Percentiles rank a stretch among this genome's conserved stretches.
phyloP scores from a whole-genome alignment of 176 grass and related monocot species.

The Aegilops longissima region DNA sequence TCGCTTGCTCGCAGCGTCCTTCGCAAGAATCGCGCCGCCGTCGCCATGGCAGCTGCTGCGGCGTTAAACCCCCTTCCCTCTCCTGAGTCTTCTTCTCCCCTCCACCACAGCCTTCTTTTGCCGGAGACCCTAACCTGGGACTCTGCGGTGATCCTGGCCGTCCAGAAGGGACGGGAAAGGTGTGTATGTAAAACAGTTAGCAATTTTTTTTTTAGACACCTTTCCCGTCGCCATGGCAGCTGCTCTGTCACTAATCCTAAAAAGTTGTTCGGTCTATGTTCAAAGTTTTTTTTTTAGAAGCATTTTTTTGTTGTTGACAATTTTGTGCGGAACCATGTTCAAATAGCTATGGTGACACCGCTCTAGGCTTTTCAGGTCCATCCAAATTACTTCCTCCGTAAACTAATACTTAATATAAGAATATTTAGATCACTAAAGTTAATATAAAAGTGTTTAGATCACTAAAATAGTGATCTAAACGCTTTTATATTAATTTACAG shows the following conservation, averaged over 20 bases:
- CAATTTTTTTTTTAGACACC: too few relatives aligned
- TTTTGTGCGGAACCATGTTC: too few relatives aligned
- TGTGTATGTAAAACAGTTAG: not conserved
- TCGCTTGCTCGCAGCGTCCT: constrained; percentile 21
- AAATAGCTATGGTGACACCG: not conserved
- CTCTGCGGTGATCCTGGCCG: not conserved
- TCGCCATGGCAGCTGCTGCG: constrained; percentile 13
- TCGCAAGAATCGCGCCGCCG: constrained; percentile 43
- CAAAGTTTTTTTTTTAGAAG: too few relatives aligned
- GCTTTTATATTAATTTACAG: too few relatives aligned
- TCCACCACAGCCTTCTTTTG: not conserved
- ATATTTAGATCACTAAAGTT: too few relatives aligned
- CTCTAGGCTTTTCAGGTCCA: not conserved
- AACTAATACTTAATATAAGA: too few relatives aligned
- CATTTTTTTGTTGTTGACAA: too few relatives aligned
- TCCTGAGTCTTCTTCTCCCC: not conserved
- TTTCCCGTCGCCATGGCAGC: too few relatives aligned
- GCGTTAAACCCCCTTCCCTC: not conserved
- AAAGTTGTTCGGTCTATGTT: not conserved
- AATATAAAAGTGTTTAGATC: too few relatives aligned
- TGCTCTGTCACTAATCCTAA: constrained; percentile 3
- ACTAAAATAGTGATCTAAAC: too few relatives aligned
- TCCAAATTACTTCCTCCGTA: too few relatives aligned
- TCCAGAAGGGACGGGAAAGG: not conserved
- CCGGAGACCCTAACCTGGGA: not conserved